These are phyloP conservation scores for Trypanosoma brucei DNA, from an alignment of 208 protist genomes.

Conservation along the genomic window DNA sequence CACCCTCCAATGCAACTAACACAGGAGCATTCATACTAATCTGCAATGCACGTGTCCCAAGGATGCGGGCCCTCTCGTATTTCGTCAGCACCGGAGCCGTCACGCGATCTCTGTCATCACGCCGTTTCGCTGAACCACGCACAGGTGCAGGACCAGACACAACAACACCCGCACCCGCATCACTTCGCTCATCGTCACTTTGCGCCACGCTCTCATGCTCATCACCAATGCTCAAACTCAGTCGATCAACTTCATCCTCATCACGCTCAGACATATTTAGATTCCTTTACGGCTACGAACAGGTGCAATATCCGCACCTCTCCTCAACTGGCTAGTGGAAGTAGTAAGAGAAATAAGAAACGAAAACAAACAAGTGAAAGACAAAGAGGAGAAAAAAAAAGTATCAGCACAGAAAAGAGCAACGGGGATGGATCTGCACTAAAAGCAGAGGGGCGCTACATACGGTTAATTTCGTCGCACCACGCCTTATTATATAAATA, in stretches of 20 bases:
- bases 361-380: too few species aligned
- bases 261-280: constrained; percentile 23
- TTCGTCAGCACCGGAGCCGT: constrained; percentile 98
- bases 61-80: constrained; percentile 97
- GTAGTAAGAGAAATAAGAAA: too few species aligned
- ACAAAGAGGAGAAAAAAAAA: too few species aligned
- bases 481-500: too few species aligned
- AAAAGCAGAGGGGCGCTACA: too few species aligned
- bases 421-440: too few species aligned
- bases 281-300: neutral
- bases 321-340: neutral
- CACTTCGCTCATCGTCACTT: constrained; percentile 22
- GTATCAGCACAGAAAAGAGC: too few species aligned
- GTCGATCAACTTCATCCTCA: constrained; percentile 22
- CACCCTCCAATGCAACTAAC: constrained; percentile 94
- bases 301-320: too few species aligned
- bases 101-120: constrained; percentile 61
- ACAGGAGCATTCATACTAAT: constrained; percentile 98
- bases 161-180: constrained; percentile 38
- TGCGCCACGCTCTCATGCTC: constrained; percentile 27
- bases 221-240: constrained; percentile 30
- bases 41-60: constrained; percentile 98
- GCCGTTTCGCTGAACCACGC: constrained; percentile 33
- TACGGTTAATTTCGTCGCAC: too few species aligned
- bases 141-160: constrained; percentile 38